These are phyloP conservation scores for Phytophthora macrochlamydospora DNA, from an alignment of 352 stramenopile genomes.

Conservation along the genomic window DNA sequence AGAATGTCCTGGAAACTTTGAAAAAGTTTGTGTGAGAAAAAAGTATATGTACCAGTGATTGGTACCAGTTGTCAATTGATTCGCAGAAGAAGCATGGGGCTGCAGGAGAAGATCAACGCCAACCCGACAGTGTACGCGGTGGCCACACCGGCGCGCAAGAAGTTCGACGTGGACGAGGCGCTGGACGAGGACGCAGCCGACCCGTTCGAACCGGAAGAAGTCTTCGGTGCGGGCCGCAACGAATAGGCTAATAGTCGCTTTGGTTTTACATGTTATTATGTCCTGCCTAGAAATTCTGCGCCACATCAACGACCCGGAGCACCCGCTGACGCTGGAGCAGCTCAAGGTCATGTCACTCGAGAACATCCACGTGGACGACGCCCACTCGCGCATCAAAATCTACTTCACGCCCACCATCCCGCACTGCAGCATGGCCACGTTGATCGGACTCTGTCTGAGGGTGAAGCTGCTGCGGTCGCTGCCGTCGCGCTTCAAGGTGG, in stretches of 20 bases:
- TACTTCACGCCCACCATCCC: constrained; percentile 96
- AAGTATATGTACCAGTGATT: neutral
- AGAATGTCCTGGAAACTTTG: too few species aligned
- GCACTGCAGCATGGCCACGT: constrained; percentile 97
- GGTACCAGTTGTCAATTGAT: constrained; percentile 12
- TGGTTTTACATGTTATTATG: too few species aligned
- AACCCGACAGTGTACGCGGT: constrained; percentile 90
- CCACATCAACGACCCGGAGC: constrained; percentile 94
- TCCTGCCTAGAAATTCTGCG: constrained; percentile 71
- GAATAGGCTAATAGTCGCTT: neutral
- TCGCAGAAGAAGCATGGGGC: constrained; percentile 42
- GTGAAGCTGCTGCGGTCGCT: constrained; percentile 97
- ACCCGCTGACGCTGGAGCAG: constrained; percentile 93
- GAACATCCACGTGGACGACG: constrained; percentile 90
- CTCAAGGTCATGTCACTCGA: constrained; percentile 93
- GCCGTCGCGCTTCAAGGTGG: constrained; percentile 93
- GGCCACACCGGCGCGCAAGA: constrained; percentile 51
- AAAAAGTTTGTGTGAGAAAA: too few species aligned
- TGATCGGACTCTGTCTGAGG: constrained; percentile 95
- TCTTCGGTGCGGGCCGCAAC: constrained; percentile 70
- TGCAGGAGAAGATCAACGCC: constrained; percentile 88
- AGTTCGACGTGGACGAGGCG: constrained; percentile 66
- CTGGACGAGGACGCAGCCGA: constrained; percentile 73
- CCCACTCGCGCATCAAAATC: constrained; percentile 75
- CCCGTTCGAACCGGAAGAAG: constrained; percentile 82